Evolutionary conservation across 768 basidiomycete species (phyloP).

Genomic region (Lentinula raphanica): DNA sequence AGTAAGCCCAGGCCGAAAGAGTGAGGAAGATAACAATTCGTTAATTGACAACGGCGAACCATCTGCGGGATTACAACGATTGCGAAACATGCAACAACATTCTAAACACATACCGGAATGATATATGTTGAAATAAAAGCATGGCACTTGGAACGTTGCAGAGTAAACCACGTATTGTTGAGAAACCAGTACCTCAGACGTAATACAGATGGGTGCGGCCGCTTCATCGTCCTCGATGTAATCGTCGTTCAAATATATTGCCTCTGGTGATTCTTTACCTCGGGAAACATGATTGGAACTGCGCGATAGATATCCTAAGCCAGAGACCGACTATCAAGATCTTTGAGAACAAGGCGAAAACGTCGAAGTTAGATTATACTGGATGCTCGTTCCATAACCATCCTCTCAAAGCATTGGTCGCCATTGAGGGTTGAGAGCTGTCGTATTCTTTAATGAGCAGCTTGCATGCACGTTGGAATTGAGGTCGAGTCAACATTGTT

Average conservation of each 20-base stretch:
- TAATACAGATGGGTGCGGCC: slow-evolving; percentile 17
- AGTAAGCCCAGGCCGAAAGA: slow-evolving; percentile 52
- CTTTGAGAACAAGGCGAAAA: slow-evolving; percentile 8
- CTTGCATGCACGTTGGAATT: slow-evolving; percentile 59
- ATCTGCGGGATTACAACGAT: slow-evolving; percentile 33
- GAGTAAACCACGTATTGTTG: slow-evolving; percentile 73
- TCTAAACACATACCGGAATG: slow-evolving; percentile 53
- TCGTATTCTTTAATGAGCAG: slow-evolving; percentile 34
- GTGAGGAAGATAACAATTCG: slow-evolving; percentile 48
- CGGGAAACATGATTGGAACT: slow-evolving; percentile 19
- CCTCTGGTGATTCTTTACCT: slow-evolving; percentile 8
- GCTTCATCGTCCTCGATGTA: slow-evolving; percentile 35
- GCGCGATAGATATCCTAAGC: slow-evolving; percentile 46
- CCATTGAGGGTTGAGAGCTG: not conserved
- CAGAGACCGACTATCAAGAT: slow-evolving; percentile 26
- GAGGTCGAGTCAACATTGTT: slow-evolving; percentile 47
- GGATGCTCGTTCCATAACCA: slow-evolving; percentile 64
- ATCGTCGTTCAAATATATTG: slow-evolving; percentile 14
- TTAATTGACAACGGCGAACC: slow-evolving; percentile 57
- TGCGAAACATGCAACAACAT: not conserved
- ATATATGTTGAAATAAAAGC: slow-evolving; percentile 75
- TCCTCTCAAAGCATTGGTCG: slow-evolving; percentile 20
- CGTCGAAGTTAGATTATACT: slow-evolving; percentile 29
- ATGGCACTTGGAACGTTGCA: slow-evolving; percentile 73
- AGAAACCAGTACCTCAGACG: slow-evolving; percentile 35